Evolutionary conservation across 2,329 filamentous ascomycete species (phyloP), one percentile per base, ranked within the genome.

Genomic region (Talaromyces sp.): DNA sequence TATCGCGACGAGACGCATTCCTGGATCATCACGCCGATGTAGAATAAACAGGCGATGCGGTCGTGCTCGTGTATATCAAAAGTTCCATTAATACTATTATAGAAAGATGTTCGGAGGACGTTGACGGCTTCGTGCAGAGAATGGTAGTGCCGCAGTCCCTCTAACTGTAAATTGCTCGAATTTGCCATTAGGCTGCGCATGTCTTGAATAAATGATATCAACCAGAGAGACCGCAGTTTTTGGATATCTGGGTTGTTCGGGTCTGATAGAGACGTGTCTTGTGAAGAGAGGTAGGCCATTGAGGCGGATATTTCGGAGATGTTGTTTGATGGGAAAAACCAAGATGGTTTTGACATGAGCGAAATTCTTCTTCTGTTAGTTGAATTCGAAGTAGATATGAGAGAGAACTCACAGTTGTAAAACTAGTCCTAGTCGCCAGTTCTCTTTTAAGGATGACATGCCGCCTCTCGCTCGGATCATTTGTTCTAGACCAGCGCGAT

Each of bases 281-380:
- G 36, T 5, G 59, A 9, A 39, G 59, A 39, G 19, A 60, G 22
- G 27, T 60, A 55, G 55, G 54, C 28, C 17, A 56, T 36, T 27
- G 54, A 56, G 19, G 47, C 30, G 36, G 55, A 61, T 33, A 61
- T 61, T 39, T 58, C 59, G 19, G 59, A 61, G 10, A 61, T 61
- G 19, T 61, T 54, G 55, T 61, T 61, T 32, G 59, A 58, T 10
- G 59, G 55, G 27, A 51, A 61, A 36, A 61, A 61, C 59, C 59
- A 61, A 3, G 59, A 61, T 36, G 59, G 59, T 55, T 61, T 58
- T 25, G 55, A 53, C 59, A 61, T 61, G 42, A 58, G 30, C 36
- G 49, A 57, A 13, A 56, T 56, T 32, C 39, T 19, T 33, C 15
- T 30, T 0, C 15, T 13, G 22, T 60, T 28, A 51, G 44, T 22